A percentile compares a stretch with the other conserved stretches of the same genome.
phyloP scores from a whole-genome alignment of 2,329 filamentous ascomycete genomes.

The Trichoderma semiorbis region DNA sequence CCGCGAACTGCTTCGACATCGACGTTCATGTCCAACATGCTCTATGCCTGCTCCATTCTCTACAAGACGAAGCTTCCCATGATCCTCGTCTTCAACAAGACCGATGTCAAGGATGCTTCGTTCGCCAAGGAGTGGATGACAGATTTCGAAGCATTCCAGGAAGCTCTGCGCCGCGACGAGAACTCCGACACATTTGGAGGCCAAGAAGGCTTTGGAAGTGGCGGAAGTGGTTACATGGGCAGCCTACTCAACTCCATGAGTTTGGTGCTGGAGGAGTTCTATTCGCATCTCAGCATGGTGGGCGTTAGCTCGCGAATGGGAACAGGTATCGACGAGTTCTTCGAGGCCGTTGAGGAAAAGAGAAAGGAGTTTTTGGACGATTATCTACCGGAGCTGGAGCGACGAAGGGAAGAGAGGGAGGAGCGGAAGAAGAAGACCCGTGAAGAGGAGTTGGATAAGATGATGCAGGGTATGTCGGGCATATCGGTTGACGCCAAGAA shows the following conservation, averaged over 20 bases:
- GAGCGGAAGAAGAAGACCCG: conserved; percentile 67
- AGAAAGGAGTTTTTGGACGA: conserved; percentile 82
- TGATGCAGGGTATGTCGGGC: conserved; percentile 93
- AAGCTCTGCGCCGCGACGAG: conserved; percentile 77
- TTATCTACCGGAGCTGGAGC: conserved; percentile 88
- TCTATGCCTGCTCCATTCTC: conserved; percentile 96
- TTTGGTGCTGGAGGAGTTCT: conserved; percentile 95
- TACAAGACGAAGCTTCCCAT: conserved; percentile 99
- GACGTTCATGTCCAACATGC: conserved; percentile 99
- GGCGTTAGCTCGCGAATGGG: conserved; percentile 92
- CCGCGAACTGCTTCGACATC: conserved; percentile 88
- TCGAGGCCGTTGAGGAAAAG: conserved; percentile 83
- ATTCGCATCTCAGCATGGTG: conserved; percentile 87
- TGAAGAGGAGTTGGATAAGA: conserved; percentile 79
- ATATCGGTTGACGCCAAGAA: conserved; percentile 53
- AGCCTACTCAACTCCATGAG: conserved; percentile 97
- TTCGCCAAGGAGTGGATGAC: conserved; percentile 99
- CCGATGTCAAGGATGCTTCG: conserved; percentile 83
- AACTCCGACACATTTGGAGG: conserved; percentile 72
- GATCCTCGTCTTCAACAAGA: conserved; percentile 99
- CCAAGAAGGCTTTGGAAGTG: conserved; percentile 62
- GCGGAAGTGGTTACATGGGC: conserved; percentile 92
- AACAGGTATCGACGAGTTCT: conserved; percentile 89
- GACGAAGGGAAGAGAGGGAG: conserved; percentile 70
- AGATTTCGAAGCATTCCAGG: conserved; percentile 94